These are phyloP conservation scores for Fusarium chlamydosporum DNA, from an alignment of 2,329 filamentous ascomycete genomes.

Conservation along the genomic window DNA sequence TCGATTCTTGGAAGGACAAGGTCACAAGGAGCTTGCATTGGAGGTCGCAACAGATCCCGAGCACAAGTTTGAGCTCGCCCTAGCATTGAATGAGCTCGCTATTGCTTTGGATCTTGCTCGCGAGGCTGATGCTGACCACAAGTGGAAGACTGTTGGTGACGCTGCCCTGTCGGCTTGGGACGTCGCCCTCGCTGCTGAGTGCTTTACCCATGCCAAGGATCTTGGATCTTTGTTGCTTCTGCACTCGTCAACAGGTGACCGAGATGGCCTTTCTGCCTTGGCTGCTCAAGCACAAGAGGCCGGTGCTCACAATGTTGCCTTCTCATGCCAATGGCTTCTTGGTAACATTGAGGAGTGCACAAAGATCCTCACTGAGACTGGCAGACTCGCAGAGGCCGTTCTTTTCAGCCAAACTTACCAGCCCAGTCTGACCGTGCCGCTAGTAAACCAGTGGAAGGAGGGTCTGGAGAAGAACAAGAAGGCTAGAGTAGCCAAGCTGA, in stretches of 20 bases:
- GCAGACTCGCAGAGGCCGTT: constrained; percentile 85
- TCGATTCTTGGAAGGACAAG: constrained; percentile 95
- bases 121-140: constrained; percentile 90
- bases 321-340: constrained; percentile 89
- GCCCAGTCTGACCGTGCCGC: constrained; percentile 77
- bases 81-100: constrained; percentile 85
- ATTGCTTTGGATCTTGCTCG: constrained; percentile 88
- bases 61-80: constrained; percentile 94
- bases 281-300: constrained; percentile 81
- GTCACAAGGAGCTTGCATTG: constrained; percentile 94
- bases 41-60: constrained; percentile 95
- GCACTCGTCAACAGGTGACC: constrained; percentile 87
- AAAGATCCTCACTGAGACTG: constrained; percentile 82
- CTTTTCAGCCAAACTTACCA: constrained; percentile 97
- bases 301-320: constrained; percentile 91
- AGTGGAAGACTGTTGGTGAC: constrained; percentile 98
- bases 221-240: constrained; percentile 89
- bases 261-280: constrained; percentile 78
- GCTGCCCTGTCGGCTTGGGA: constrained; percentile 90
- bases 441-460: constrained; percentile 86
- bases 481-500: constrained; percentile 83
- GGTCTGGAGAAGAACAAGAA: constrained; percentile 87
- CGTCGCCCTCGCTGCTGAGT: constrained; percentile 88
- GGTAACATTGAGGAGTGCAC: constrained; percentile 87
- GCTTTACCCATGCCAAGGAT: constrained; percentile 92